Conservation (phyloP, 2,329 filamentous ascomycete species). For the Emericellopsis atlantica region DNA sequence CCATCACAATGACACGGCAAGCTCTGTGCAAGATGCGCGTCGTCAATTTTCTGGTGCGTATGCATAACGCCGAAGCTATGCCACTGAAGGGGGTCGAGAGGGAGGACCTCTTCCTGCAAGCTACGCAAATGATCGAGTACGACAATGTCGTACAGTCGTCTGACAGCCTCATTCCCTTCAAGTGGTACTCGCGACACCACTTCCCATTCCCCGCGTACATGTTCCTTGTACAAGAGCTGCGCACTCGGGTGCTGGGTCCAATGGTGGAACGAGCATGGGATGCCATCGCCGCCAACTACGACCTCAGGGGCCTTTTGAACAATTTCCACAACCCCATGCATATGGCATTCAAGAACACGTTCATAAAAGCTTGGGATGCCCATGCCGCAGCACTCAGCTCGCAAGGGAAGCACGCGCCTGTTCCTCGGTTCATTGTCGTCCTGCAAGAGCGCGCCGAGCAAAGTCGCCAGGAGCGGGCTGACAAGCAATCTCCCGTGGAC, state of each 20-base stretch:
- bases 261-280: conserved; percentile 47
- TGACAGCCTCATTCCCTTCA: conserved; percentile 36
- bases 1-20: conserved; percentile 42
- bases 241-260: conserved; percentile 36
- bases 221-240: conserved; percentile 43
- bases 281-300: conserved; percentile 41
- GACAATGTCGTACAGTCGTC: conserved; percentile 42
- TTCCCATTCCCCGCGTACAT: conserved; percentile 51
- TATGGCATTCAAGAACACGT: conserved; percentile 40
- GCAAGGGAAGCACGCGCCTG: conserved; percentile 26
- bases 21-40: conserved; percentile 44
- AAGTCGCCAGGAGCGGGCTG: conserved; percentile 14
- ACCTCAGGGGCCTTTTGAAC: conserved; percentile 33
- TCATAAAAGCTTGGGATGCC: conserved; percentile 52
- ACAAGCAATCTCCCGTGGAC: conserved; percentile 6
- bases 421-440: conserved; percentile 32
- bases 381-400: conserved; percentile 33
- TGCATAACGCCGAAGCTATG: conserved; percentile 23
- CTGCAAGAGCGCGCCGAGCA: conserved; percentile 31
- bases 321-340: conserved; percentile 43
- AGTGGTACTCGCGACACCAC: conserved; percentile 47
- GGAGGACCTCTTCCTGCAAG: conserved; percentile 38
- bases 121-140: conserved; percentile 45
- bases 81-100: conserved; percentile 32
- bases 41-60: conserved; percentile 38